A percentile compares a stretch with the other conserved stretches of the same genome.
These are phyloP conservation scores for Xylaria venustula DNA, from an alignment of 495 filamentous ascomycete species.

Conservation along the genomic window DNA sequence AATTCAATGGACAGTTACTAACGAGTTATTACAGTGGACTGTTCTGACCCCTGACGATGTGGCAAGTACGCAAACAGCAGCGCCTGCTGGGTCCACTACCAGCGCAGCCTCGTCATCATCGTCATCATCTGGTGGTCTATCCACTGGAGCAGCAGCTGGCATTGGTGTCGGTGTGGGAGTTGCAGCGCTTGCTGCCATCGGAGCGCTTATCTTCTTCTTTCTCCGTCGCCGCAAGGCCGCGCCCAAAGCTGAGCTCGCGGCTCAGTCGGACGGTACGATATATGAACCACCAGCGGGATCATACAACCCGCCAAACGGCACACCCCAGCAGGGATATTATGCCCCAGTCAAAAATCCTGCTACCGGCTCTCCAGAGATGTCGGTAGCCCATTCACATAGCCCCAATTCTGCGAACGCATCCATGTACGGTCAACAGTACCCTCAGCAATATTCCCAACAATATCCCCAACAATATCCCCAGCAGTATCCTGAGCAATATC, in stretches of 20 bases:
- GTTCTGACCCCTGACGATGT: conserved; percentile 20
- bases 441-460: conserved; percentile 17
- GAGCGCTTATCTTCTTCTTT: conserved; percentile 36
- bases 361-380: conserved; percentile 10
- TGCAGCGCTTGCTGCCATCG: conserved; percentile 33
- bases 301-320: conserved; percentile 7
- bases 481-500: conserved; percentile 17
- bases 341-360: conserved; percentile 20
- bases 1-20: neutral
- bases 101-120: neutral
- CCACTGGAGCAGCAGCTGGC: conserved; percentile 40
- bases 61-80: neutral
- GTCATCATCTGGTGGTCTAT: conserved; percentile 26
- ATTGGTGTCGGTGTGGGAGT: conserved; percentile 42
- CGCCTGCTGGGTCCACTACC: conserved; percentile 13
- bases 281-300: neutral
- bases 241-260: neutral
- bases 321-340: conserved; percentile 21
- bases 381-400: conserved; percentile 13
- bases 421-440: conserved; percentile 15
- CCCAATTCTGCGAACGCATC: neutral
- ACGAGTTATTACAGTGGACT: conserved; percentile 27
- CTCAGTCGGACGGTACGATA: neutral
- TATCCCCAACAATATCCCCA: conserved; percentile 18
- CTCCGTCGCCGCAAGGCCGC: conserved; percentile 33